These are phyloP conservation scores for Raffaelea ambrosiae DNA, from an alignment of 2,329 filamentous ascomycete species.

Conservation along the genomic window DNA sequence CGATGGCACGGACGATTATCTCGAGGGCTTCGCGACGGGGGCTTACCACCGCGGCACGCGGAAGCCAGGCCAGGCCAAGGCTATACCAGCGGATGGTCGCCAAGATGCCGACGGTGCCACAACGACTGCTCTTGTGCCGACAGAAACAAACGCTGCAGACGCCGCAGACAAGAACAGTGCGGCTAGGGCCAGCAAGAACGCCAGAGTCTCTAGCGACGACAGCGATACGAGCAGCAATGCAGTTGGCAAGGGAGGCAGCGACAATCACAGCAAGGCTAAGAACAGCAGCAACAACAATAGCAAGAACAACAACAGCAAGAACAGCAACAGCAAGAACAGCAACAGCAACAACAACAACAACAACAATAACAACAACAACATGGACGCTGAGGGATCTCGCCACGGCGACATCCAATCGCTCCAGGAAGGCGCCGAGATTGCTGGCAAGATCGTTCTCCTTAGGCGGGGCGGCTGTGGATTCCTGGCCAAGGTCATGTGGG, in stretches of 20 bases:
- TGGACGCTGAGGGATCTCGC: constrained; percentile 1
- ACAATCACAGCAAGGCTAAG: neutral
- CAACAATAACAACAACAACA: neutral
- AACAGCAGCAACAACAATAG: neutral
- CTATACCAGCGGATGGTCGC: neutral
- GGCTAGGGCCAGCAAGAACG: neutral
- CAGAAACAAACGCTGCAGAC: constrained; percentile 7
- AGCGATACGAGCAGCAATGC: no score
- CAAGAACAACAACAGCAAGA: neutral
- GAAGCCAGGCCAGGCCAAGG: constrained; percentile 2
- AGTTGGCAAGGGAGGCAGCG: neutral
- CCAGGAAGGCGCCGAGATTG: constrained; percentile 86
- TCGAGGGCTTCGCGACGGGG: constrained; percentile 46
- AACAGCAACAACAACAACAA: neutral
- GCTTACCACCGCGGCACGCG: constrained; percentile 3
- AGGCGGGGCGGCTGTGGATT: constrained; percentile 94
- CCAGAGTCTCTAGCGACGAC: no score
- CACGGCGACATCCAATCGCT: constrained; percentile 89
- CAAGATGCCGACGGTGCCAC: neutral
- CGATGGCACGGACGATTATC: constrained; percentile 79
- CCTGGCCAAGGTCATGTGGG: constrained; percentile 95
- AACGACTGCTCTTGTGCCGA: neutral
- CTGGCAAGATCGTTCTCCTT: constrained; percentile 84
- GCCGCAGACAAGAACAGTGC: neutral
- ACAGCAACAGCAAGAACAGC: neutral